Conservation (phyloP, 257 asterid species). For the Penstemon eatonii region DNA sequence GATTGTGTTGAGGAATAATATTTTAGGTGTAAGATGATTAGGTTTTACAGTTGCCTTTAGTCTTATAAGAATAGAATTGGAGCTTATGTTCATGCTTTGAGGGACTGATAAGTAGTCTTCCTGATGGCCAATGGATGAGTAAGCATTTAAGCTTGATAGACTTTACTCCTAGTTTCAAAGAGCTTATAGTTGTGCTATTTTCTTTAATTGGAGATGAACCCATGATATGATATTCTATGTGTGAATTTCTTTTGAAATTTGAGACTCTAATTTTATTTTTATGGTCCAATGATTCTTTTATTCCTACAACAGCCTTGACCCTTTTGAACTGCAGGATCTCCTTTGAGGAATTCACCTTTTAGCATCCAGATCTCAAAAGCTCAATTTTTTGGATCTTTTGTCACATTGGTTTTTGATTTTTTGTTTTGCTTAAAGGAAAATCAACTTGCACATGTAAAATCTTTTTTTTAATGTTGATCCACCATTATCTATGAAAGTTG, state of each 20-base stretch:
- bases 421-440: not conserved
- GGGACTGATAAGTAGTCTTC: not conserved
- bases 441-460: no score
- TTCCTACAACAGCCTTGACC: no score
- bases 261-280: no score
- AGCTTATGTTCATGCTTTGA: constrained; percentile 1
- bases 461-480: not conserved
- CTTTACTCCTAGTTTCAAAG: not conserved
- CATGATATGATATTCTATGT: not conserved
- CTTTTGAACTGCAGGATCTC: no score
- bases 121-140: not conserved
- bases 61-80: constrained; percentile 9
- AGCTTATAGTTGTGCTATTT: not conserved
- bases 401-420: not conserved
- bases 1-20: not conserved
- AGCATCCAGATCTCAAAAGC: not conserved
- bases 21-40: no score
- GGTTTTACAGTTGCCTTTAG: not conserved
- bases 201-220: not conserved
- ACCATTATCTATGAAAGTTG: not conserved
- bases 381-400: not conserved
- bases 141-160: not conserved
- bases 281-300: no score
- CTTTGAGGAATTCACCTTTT: no score
- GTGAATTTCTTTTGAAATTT: not conserved